Base-by-base conservation (phyloP, 352 stramenopile genomes). In the Peronospora farinosa region DNA sequence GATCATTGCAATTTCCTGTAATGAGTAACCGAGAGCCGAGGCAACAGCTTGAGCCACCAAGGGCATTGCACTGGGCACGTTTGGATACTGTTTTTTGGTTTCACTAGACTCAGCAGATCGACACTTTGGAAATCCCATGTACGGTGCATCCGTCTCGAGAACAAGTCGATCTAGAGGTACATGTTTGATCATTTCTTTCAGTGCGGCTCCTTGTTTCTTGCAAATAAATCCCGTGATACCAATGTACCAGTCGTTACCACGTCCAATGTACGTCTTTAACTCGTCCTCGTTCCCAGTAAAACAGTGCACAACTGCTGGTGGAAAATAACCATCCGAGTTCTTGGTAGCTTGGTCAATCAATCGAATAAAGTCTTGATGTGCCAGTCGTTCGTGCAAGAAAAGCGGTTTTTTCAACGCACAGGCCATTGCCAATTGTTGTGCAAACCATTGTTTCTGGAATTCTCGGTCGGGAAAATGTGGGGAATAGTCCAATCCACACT, bases 141-240 rank as follows among this genome's bases (percentile, higher is more conserved):
- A 97, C 21, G 90, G 90, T 41, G 88, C 85, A 62, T 97, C 88
- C 5, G 90, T 96, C 68, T 97, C 90, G 38, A 97, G 69, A 37
- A 96, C 75, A 5, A 97, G 71, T 30, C 74, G 69, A 47, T 95
- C 54, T 10, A 96, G 48, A 6, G 86, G 83, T 27, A 96, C 61
- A 39, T 65, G 60, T 5, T 54, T 65, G 13, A 85, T 47, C 47
- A 85, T 78, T 28, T 78, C 60, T 10, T 84, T 68, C 25, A 92
- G 43, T 7, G 47, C 62, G 1, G 67, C 61, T 46, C 79, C 70
- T 47, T 72, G 64, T 59, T 81, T 74, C 50, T 96, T 96, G 69
- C 84, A 95, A 30, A 97, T 78, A 40, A 84, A 94, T 11, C 89
- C 89, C 17, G 89, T 96, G 51, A 96, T 67, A 23, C 88, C 88